A percentile compares a stretch with the other conserved stretches of the same genome.
These are phyloP conservation scores for Neopestalotiopsis sp. DNA, from an alignment of 2,329 filamentous ascomycete species.

Conservation along the genomic window DNA sequence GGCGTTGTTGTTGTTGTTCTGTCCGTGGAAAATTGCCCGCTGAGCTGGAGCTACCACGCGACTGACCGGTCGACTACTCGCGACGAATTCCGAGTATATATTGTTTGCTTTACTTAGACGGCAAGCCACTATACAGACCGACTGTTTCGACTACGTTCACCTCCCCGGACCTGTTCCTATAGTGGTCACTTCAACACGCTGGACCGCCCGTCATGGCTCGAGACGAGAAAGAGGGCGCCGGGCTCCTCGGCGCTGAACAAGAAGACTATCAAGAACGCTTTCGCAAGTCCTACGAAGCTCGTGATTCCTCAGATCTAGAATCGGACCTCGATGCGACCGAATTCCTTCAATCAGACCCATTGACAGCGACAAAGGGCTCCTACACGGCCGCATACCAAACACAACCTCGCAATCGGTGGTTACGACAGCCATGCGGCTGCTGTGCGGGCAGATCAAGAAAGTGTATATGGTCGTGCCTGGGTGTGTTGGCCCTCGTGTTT, in stretches of 20 bases:
- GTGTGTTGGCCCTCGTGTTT: conserved; percentile 38
- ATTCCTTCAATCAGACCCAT: conserved; percentile 40
- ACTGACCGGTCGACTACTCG: background rate
- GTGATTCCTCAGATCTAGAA: conserved; percentile 29
- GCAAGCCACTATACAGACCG: background rate
- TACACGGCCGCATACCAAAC: conserved; percentile 23
- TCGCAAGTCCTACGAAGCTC: conserved; percentile 37
- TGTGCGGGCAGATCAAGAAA: conserved; percentile 38
- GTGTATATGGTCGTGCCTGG: conserved; percentile 38
- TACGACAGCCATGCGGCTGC: conserved; percentile 28
- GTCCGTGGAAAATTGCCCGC: background rate
- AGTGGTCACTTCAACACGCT: conserved; percentile 5
- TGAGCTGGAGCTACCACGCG: conserved; percentile 7
- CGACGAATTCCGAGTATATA: background rate
- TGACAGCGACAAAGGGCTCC: conserved; percentile 31
- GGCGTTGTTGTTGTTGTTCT: background rate
- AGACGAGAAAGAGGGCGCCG: conserved; percentile 21
- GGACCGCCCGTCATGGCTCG: conserved; percentile 28
- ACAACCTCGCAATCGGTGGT: conserved; percentile 30
- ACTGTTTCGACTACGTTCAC: background rate
- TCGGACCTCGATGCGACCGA: conserved; percentile 46
- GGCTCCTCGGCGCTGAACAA: conserved; percentile 34
- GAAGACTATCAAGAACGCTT: conserved; percentile 27
- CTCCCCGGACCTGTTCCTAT: background rate
- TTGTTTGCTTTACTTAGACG: background rate